These are phyloP conservation scores for Fusarium caatingaense DNA, from an alignment of 2,329 filamentous ascomycete species.

Conservation along the genomic window DNA sequence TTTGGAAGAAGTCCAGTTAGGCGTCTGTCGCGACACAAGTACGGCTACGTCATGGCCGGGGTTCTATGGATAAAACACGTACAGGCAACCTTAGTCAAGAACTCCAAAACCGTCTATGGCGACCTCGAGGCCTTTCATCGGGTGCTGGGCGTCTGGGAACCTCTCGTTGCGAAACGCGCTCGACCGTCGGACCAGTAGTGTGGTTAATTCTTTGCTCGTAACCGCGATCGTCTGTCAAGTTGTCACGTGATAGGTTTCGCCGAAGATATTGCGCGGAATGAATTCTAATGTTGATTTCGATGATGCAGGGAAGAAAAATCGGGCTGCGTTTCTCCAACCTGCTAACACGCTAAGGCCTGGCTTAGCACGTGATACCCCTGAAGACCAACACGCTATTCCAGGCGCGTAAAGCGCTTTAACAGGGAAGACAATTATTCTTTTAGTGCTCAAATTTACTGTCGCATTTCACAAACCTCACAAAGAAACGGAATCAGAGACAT, in stretches of 20 bases:
- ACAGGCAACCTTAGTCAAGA: conserved; percentile 48
- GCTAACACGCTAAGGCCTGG: conserved; percentile 38
- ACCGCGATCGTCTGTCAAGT: conserved; percentile 44
- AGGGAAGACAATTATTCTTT: neutral
- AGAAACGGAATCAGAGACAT: neutral
- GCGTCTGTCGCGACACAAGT: conserved; percentile 34
- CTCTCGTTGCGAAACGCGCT: conserved; percentile 42
- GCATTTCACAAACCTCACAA: neutral
- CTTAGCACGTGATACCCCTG: conserved; percentile 49
- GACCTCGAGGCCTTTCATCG: conserved; percentile 48
- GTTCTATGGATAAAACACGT: conserved; percentile 46
- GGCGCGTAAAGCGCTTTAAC: conserved; percentile 17
- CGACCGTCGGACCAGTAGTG: conserved; percentile 32
- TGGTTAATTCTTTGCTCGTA: conserved; percentile 42
- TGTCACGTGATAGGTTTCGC: conserved; percentile 49
- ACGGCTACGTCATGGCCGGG: conserved; percentile 47
- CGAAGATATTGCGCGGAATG: conserved; percentile 35
- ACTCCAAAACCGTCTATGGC: conserved; percentile 44
- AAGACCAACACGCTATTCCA: conserved; percentile 34
- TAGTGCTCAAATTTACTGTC: neutral
- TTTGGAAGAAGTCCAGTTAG: conserved; percentile 37
- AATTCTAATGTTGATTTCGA: conserved; percentile 38
- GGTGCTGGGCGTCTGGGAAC: conserved; percentile 38
- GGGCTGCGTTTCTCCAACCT: conserved; percentile 33
- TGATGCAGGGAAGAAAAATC: conserved; percentile 49